Percentiles rank a stretch among this genome's conserved stretches.
Conservation (phyloP, 495 filamentous ascomycete genomes). For the Xylaria scruposa region DNA sequence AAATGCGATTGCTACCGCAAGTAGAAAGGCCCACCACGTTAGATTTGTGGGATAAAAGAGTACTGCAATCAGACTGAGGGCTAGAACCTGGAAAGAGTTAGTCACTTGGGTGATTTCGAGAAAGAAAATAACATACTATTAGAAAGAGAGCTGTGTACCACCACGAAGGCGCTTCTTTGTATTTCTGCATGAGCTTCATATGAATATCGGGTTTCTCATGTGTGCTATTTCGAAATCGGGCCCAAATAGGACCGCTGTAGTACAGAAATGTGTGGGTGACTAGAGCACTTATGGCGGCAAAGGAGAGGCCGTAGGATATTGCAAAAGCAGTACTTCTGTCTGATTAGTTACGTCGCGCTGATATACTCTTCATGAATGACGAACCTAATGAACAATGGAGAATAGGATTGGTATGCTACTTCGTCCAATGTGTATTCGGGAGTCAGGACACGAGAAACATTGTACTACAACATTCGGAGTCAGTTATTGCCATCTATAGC, state of each 20-base stretch:
- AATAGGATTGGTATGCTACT: constrained; percentile 64
- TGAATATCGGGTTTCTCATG: constrained; percentile 64
- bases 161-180: constrained; percentile 63
- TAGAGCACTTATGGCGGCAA: constrained; percentile 71
- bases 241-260: constrained; percentile 68
- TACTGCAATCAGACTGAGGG: constrained; percentile 66
- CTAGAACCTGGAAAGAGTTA: constrained; percentile 57
- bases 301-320: constrained; percentile 71
- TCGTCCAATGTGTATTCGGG: constrained; percentile 58
- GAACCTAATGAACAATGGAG: constrained; percentile 66
- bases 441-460: constrained; percentile 61
- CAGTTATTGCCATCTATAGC: no score
- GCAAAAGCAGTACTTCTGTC: constrained; percentile 61
- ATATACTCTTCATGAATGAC: not conserved
- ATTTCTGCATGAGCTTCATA: constrained; percentile 66
- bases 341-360: constrained; percentile 27
- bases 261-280: constrained; percentile 70
- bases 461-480: no score
- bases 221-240: constrained; percentile 64
- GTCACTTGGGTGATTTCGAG: constrained; percentile 25
- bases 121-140: constrained; percentile 41
- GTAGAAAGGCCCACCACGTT: constrained; percentile 70
- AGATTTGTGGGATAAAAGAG: constrained; percentile 70
- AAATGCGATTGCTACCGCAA: constrained; percentile 67
- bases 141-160: constrained; percentile 61